Percentiles rank a stretch among this genome's conserved stretches.
Evolutionary conservation across 139 green algal species (phyloP).

Genomic region (Tetradesmus obliquus): DNA sequence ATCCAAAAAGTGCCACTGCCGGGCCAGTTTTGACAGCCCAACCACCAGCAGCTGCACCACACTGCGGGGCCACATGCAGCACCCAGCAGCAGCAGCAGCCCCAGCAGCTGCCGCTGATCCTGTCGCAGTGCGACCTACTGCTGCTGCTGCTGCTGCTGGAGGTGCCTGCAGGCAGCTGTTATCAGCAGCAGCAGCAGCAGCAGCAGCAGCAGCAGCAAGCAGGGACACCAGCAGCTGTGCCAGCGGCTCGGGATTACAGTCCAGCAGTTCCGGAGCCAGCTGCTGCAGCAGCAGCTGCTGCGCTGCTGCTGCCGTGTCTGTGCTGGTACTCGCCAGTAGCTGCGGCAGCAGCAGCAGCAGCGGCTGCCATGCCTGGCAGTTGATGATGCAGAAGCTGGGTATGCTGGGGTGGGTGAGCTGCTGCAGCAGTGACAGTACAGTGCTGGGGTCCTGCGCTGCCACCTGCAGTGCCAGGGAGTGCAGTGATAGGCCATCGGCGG

Average conservation of each 20-base stretch:
- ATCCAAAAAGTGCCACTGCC: not conserved
- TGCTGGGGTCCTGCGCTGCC: not conserved
- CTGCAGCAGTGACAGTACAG: not conserved
- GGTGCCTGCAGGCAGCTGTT: not conserved
- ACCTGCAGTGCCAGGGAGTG: not conserved
- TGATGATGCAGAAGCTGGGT: not conserved
- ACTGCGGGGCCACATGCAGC: not conserved
- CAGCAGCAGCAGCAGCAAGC: not conserved
- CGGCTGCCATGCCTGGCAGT: not conserved
- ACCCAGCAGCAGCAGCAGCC: not conserved
- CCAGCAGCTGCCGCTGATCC: not conserved
- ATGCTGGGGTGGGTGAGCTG: not conserved
- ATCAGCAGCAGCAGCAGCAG: too few species aligned
- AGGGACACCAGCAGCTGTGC: conserved; percentile 6
- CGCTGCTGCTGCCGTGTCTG: not conserved
- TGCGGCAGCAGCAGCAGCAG: not conserved
- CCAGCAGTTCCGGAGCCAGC: not conserved
- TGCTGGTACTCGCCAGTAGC: conserved; percentile 4
- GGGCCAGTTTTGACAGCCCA: not conserved
- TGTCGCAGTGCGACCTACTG: too few species aligned
- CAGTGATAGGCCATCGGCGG: not conserved
- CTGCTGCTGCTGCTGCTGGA: not conserved
- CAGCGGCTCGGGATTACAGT: not conserved
- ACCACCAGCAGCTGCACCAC: not conserved
- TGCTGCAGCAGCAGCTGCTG: not conserved